Evolutionary conservation across 495 filamentous ascomycete species (phyloP).

Genomic region (Trichoderma asperelloides): DNA sequence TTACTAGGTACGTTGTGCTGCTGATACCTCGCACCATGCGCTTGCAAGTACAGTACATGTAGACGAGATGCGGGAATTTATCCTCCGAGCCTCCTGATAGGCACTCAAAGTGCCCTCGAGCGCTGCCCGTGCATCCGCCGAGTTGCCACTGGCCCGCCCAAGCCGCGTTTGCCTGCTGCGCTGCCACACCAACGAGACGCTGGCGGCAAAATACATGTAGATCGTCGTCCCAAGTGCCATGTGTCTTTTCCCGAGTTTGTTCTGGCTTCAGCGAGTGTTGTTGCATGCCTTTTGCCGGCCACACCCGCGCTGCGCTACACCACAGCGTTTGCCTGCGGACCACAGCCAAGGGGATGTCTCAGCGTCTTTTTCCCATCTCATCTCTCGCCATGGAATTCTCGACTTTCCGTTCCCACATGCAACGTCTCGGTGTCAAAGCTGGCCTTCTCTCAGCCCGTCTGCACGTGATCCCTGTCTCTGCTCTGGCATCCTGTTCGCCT

Average conservation of each 20-base stretch:
- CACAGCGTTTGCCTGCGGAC: no score
- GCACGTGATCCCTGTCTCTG: no score
- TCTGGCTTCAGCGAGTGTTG: no score
- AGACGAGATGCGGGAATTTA: not conserved
- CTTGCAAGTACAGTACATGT: not conserved
- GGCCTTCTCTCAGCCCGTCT: no score
- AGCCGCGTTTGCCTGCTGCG: slow-evolving; percentile 3
- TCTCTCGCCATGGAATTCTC: no score
- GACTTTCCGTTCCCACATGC: no score
- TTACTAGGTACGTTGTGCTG: no score
- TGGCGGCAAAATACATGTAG: no score
- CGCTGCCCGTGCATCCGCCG: slow-evolving; percentile 2
- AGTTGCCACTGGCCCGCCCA: slow-evolving; percentile 3
- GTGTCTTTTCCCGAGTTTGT: no score
- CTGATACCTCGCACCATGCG: not conserved
- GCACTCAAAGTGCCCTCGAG: not conserved
- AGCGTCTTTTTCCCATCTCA: no score
- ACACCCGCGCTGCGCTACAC: not conserved
- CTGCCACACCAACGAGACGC: not conserved
- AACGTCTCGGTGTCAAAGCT: no score
- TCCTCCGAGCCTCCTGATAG: not conserved
- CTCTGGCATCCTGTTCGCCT: not conserved
- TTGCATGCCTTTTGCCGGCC: not conserved
- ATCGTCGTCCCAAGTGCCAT: not conserved
- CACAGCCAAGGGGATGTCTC: no score